Base-by-base conservation (phyloP, 768 basidiomycete genomes). In the Collybia sp. region DNA sequence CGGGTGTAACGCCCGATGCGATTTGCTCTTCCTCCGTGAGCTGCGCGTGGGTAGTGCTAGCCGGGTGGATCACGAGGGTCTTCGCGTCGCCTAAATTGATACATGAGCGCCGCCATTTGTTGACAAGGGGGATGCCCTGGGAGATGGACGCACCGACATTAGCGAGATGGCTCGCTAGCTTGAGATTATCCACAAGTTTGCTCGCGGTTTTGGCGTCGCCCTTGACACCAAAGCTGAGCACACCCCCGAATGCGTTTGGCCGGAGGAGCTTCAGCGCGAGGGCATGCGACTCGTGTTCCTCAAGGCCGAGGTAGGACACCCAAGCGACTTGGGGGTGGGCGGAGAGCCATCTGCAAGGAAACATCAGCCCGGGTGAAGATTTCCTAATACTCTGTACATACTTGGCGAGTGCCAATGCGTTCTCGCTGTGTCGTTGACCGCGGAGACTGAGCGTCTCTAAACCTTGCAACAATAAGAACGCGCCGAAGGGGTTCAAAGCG, bases 291-390 rank as follows among this genome's bases (percentile, higher is more conserved):
- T 70, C 59, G 60, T 93, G 91, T 2, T 58, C 63, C 42, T 64
- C 58, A 1, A 91, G 74, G 5, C 91, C 91, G 35, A 82, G 75
- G 57, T 92, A 93, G 0, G 80, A 82, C 1, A 91, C 84, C 88
- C 86, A 93, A 1, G 77, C 64, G 32, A 93, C 76, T 30, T 75
- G 72, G 6, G 79, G 75, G 58, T 92, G 81, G 40, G 73, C 61
- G 55, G 82, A 71, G 30, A 92, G 77, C 69, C 74, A 85, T 33
- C 68, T 71, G 43, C 17, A 0, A 52, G 51, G n/a, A 20, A 6
- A 5, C n/a, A 19, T 32, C 11, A 55, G 52, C 15, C 2, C 8
- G 51, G 46, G 35, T 44, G 56, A 25, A 30, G 12, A n/a, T 37
- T 2, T n/a, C n/a, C n/a, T n/a, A n/a, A n/a, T n/a, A n/a, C 4